Evolutionary conservation across 108 stramenopile species (phyloP).

Genomic region (Fistulifera solaris): DNA sequence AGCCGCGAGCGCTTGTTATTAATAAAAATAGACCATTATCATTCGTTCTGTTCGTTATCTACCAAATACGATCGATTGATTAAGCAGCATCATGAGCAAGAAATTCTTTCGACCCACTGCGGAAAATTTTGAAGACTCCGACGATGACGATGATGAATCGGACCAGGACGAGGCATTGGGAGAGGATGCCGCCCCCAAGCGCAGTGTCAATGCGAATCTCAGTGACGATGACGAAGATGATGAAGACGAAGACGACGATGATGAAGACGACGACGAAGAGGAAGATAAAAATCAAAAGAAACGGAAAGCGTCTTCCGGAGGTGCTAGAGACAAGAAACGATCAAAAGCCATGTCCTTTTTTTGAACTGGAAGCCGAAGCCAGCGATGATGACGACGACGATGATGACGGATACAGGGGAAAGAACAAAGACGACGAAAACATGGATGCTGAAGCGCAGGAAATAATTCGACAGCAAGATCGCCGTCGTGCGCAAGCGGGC

Average conservation of each 20-base stretch:
- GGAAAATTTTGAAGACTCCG: slow-evolving; percentile 33
- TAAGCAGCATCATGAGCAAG: slow-evolving; percentile 5
- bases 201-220: slow-evolving; percentile 17
- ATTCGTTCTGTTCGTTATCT: too few species aligned
- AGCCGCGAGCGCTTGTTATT: too few species aligned
- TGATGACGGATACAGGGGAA: slow-evolving; percentile 62
- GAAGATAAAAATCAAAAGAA: slow-evolving; percentile 32
- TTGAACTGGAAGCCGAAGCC: slow-evolving; percentile 86
- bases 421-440: slow-evolving; percentile 34
- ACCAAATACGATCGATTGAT: too few species aligned
- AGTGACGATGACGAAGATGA: slow-evolving; percentile 36
- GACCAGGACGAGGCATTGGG: slow-evolving; percentile 18
- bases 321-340: slow-evolving; percentile 31
- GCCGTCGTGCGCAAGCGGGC: slow-evolving; percentile 66
- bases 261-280: slow-evolving; percentile 61
- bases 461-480: slow-evolving; percentile 77
- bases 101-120: slow-evolving; percentile 50
- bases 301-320: slow-evolving; percentile 9
- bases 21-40: too few species aligned
- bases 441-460: slow-evolving; percentile 82
- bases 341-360: slow-evolving; percentile 57
- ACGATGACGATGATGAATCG: slow-evolving; percentile 22
- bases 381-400: slow-evolving; percentile 72
- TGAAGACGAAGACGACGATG: slow-evolving; percentile 53
- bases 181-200: slow-evolving; percentile 6